Evolutionary conservation across 768 basidiomycete species (phyloP), one percentile per base, ranked within the genome.

Genomic region (Pisolithus orientalis): DNA sequence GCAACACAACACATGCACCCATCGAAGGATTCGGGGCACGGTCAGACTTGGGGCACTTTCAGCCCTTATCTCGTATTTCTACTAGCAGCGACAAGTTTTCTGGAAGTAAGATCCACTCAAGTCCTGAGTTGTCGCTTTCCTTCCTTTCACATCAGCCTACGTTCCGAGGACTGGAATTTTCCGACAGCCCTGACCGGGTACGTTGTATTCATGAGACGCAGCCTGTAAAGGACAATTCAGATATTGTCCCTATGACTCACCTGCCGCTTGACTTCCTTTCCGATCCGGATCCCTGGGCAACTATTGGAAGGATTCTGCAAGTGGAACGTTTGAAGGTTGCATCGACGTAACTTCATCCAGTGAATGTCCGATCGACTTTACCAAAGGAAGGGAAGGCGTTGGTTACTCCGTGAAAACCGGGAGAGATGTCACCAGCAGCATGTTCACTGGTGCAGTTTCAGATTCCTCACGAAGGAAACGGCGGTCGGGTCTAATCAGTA

Each of bases 281-380:
- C n/a, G 66, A 67, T 50, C 65, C 66, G 5, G 56, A 64, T 44
- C 66, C 66, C 13, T 67, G 66, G 66, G 57, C 59, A 44, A 62
- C 65, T 21, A 69, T 67, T n/a, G 60, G 59, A 27, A 62, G 28
- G 27, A 64, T 69, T 3, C 44, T 67, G 21, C 49, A 57, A n/a
- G 56, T 67, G 39, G 3, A 52, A 27, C 47, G 49, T 51, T 27
- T 42, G 3, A 31, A 45, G 6, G 7, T 13, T 37, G 38, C 37
- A 48, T 40, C 29, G 10, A 2, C 16, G 16, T 14, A 13, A 14
- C 39, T 9, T 14, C 38, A n/a, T 25, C 10, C 1, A 53, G 39
- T 8, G 31, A 44, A 17, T 28, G 47, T 16, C 28, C 49, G 37
- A 27, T 67, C 37, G 4, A 6, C 32, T 62, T 64, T 43, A 65